Evolutionary conservation across 441 rosid species (phyloP), one percentile per base, ranked within the genome.

Genomic region (Theobroma grandiflorum): DNA sequence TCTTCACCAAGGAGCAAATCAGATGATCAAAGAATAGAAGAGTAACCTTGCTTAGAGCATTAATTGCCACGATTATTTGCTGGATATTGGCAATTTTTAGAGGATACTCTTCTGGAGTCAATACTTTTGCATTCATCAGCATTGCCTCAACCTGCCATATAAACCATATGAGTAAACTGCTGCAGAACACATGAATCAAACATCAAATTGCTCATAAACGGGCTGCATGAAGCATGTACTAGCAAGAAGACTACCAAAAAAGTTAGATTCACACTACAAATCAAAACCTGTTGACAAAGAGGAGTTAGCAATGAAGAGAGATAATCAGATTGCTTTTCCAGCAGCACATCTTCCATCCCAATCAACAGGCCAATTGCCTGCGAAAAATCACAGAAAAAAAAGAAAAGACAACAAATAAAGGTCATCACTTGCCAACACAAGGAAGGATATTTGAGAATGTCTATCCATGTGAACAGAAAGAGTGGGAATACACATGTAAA

Each of bases 1-100:
- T 20, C 3, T 68, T 58, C 55, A 74, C 18, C 49, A 64, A 42
- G 40, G 47, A 61, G 31, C 50, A 72, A 47, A 61, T 52, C 20
- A 58, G n/a, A 84, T 72, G 58, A 65, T 59, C 52, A 81, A 78
- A 57, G 49, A 68, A 75, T 58, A 58, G 71, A 72, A 82, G 82
- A 57, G 35, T 47, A 78, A 96, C 99, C 99, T 96, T 96, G 97
- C 99, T 96, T 81, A 96, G 93, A 76, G 99, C 91, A 87, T 91
- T 96, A 42, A 96, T 92, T 64, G 98, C 98, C 88, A 93, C 84
- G 64, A 95, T 92, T 81, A 91, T 88, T 78, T 88, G 97, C 85
- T 95, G 98, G 68, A 93, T 79, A 75, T 86, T 88, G 14, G 88
- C 88, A 76, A 95, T 79, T 87, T 89, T 93, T 40, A 74, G 81